Evolutionary conservation across 768 basidiomycete species (phyloP), one percentile per base, ranked within the genome.

Genomic region (Lactarius sp.): DNA sequence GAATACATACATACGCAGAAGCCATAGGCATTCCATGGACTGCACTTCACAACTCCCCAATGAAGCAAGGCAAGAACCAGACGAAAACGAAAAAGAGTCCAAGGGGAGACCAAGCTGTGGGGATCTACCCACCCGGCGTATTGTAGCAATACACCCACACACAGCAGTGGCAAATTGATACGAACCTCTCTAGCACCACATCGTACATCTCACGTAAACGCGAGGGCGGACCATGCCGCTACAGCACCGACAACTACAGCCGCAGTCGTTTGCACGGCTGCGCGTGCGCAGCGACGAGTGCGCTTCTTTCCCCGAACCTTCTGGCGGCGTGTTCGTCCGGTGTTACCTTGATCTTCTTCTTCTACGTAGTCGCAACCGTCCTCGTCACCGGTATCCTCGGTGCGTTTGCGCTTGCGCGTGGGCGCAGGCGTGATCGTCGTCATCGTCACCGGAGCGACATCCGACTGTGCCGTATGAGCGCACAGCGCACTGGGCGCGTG

Each of bases 191-290:
- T 22, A 56, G 9, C 12, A 14, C 8, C 54, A 27, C 16, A 14
- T 49, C 6, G 13, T 4, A 20, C 39, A 51, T 34, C 44, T 62
- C 55, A 66, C 42, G 53, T 56, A 57, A 63, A 66, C 50, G 88
- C 88, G 61, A 91, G 73, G 31, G 86, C 86, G 18, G 85, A 82
- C 88, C 88, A 90, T 2, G 88, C 80, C 3, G 83, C 85, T 13
- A 85, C 83, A 14, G 87, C 88, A 31, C 88, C 88, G 46, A 90
- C 73, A 0, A 82, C 80, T 37, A 85, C 80, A 18, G 82, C 84
- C 4, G 85, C 81, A 7, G 84, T 82, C 6, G 87, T 88, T 52
- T 83, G 83, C 44, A 77, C 79, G 41, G 84, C 74, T 5, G 77
- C 75, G 37, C 74, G 70, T 20, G 75, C 79, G 27, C 82, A 71